phyloP scores from a whole-genome alignment of 2,329 filamentous ascomycete genomes.

The Ceratocystis diversiconidia region DNA sequence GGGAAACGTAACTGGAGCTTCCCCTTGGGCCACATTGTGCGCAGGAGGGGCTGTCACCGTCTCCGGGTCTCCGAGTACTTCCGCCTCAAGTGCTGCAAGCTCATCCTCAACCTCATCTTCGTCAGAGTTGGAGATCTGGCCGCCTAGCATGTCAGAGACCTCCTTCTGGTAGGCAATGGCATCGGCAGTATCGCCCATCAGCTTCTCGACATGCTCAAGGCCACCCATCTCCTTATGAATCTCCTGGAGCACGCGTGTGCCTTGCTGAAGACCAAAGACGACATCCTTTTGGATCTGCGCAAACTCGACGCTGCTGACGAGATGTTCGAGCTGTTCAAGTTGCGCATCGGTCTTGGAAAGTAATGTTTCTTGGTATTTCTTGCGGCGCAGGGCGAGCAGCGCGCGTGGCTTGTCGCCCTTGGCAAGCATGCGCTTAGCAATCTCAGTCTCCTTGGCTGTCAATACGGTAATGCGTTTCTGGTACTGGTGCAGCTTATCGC shows the following conservation, averaged over 20 bases:
- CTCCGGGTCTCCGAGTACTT: slow-evolving; percentile 20
- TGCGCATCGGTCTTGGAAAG: slow-evolving; percentile 82
- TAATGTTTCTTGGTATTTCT: slow-evolving; percentile 92
- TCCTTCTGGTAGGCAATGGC: slow-evolving; percentile 91
- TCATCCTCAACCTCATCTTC: slow-evolving; percentile 98
- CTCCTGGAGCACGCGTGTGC: slow-evolving; percentile 73
- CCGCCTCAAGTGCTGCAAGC: slow-evolving; percentile 59
- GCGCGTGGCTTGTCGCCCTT: slow-evolving; percentile 68
- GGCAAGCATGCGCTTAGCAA: slow-evolving; percentile 70
- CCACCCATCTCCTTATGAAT: slow-evolving; percentile 96
- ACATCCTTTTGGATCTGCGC: slow-evolving; percentile 95
- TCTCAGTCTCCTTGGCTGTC: slow-evolving; percentile 73
- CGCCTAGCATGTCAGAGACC: slow-evolving; percentile 78
- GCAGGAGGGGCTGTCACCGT: background rate
- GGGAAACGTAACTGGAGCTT: slow-evolving; percentile 1
- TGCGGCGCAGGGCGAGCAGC: slow-evolving; percentile 74
- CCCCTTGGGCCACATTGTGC: background rate
- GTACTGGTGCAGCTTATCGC: slow-evolving; percentile 93
- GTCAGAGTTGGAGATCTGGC: slow-evolving; percentile 81
- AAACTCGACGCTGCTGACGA: slow-evolving; percentile 86
- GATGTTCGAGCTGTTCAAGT: slow-evolving; percentile 80
- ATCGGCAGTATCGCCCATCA: slow-evolving; percentile 85
- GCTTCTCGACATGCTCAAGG: slow-evolving; percentile 81
- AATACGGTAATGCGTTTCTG: slow-evolving; percentile 78
- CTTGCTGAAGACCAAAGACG: slow-evolving; percentile 80